Evolutionary conservation across 805 yeast genomes (phyloP).

Genomic region (Starmerella floricola): DNA sequence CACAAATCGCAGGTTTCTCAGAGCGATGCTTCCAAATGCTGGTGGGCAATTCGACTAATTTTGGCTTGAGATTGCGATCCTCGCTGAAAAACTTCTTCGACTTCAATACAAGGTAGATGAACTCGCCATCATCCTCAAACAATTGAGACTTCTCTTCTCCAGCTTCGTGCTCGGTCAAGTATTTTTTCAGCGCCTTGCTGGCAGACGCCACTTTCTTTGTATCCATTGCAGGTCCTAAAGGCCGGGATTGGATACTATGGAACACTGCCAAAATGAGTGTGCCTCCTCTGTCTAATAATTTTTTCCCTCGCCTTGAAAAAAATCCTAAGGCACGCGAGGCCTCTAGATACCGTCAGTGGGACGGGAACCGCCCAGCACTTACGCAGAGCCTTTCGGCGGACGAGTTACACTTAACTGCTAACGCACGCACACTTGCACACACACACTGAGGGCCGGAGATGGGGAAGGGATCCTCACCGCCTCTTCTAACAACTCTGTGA

Average conservation of each 20-base stretch:
- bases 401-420: too few species aligned
- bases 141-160: constrained; percentile 33
- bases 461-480: too few species aligned
- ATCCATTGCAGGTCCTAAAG: constrained; percentile 16
- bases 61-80: constrained; percentile 39
- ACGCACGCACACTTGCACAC: too few species aligned
- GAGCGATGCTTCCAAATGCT: constrained; percentile 35
- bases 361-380: too few species aligned
- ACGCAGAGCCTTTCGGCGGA: too few species aligned
- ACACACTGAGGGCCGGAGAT: too few species aligned
- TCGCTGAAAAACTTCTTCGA: constrained; percentile 53
- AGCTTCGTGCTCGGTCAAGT: constrained; percentile 31
- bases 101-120: constrained; percentile 49
- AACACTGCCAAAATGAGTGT: neutral
- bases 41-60: constrained; percentile 33
- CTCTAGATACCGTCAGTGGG: too few species aligned
- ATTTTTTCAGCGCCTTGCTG: constrained; percentile 51
- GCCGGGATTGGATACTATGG: neutral
- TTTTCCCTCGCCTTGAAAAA: neutral
- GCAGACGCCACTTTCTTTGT: constrained; percentile 28
- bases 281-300: neutral
- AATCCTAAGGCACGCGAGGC: neutral
- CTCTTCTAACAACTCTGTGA: too few species aligned
- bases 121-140: constrained; percentile 44
- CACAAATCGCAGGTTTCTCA: constrained; percentile 42